Base-by-base conservation (phyloP, 768 basidiomycete genomes). In the Auriscalpium vulgare region DNA sequence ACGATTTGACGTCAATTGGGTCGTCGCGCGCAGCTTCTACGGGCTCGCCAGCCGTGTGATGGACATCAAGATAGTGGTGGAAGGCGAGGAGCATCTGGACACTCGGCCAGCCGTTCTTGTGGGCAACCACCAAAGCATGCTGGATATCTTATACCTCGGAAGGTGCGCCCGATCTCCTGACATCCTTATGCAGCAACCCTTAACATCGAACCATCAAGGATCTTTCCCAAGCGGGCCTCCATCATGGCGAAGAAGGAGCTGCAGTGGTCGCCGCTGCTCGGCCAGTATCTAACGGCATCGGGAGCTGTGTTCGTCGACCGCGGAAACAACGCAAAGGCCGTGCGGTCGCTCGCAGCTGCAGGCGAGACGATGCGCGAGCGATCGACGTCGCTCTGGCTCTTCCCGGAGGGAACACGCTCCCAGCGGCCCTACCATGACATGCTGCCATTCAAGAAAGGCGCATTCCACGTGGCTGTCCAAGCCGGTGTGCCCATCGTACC, bases 211-310 rank as follows among this genome's bases (percentile, higher is more conserved):
- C 13, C 46, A 37, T 60, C 7, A 62, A 89, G 91, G 63, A 76
- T 92, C 62, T 88, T 97, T 74, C 95, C 92, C 11, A 79, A 79
- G 62, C 80, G 81, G 59, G 79, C 91, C 6, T 81, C 87, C 45
- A 95, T 99, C 67, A 91, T 95, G 83, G 86, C 94, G 17, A 99
- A 99, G 78, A 85, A 87, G 64, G 88, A 91, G 48, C 74, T 98
- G 37, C 84, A 87, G 62, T 95, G 78, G 77, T 75, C 82, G 0
- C 97, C 97, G 1, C 56, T 81, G 17, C 78, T 98, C 14, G 95
- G 95, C 1, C 90, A 90, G 57, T 98, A 86, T 75, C 87, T 98
- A 91, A 75, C 78, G 38, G 77, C 94, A 68, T 86, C 89, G 7
- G 93, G 94, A 19, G 85, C 95, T 19, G 83, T 99, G 57, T 98